Evolutionary conservation across 805 yeast species (phyloP), one percentile per base, ranked within the genome.

Genomic region (Candida hispaniensis): DNA sequence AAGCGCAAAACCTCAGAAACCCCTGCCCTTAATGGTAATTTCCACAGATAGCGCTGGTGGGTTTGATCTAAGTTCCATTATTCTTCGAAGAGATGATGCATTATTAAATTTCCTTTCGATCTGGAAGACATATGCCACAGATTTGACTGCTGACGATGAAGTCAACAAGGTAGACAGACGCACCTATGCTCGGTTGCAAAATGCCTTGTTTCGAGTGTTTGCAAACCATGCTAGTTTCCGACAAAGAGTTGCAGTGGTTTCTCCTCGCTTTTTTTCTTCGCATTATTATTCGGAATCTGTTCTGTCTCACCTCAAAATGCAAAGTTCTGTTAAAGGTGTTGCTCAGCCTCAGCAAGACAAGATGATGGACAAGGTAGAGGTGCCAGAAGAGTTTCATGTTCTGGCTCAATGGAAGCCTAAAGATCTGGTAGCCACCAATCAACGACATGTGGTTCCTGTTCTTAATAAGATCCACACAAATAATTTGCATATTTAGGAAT

Each of bases 61-160:
- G n/a, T 30, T 30, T 7, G 34, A 30, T 15, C 26, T 30, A 8
- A 21, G 26, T 3, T 30, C 34, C 4, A 21, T 20, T 20, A 16
- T 30, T 5, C 9, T 30, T 12, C 20, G 19, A 14, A 30, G 22
- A 16, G 22, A 25, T 6, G 20, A 30, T 17, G 26, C 20, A 20
- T 26, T 30, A 9, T 19, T 30, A 8, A 25, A 30, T 30, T n/a
- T n/a, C n/a, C n/a, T n/a, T n/a, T n/a, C n/a, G n/a, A 25, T 30
- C 7, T 30, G 34, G 34, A 30, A 26, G 22, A 30, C 26, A 7
- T 30, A 20, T 9, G 34, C 34, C 5, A 11, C 34, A 6, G 34
- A 30, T 8, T 11, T 30, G 34, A 30, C 26, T 26, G 9, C 10
- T n/a, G 34, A 30, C 26, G 20, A 25, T 4, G 34, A 30, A 7